phyloP scores from a whole-genome alignment of 208 protist genomes.

The Naegleria fowleri region DNA sequence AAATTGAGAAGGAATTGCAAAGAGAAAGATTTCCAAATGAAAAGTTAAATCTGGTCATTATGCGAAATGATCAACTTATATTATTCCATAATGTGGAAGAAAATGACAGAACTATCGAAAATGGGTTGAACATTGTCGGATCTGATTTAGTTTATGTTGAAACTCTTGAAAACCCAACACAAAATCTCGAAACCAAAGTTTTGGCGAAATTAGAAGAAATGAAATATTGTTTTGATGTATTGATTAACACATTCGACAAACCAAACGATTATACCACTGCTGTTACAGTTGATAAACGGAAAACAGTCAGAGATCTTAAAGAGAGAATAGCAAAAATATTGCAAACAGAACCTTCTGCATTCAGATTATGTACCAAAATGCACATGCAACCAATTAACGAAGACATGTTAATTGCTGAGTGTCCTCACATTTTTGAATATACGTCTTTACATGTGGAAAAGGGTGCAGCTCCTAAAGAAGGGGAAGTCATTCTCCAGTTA shows the following conservation, averaged over 20 bases:
- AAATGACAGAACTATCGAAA: neutral
- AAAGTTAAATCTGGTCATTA: neutral
- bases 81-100: neutral
- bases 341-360: neutral
- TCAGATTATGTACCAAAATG: neutral
- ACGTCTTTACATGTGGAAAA: neutral
- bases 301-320: neutral
- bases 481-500: neutral
- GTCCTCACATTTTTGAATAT: neutral
- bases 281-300: neutral
- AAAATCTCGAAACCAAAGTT: neutral
- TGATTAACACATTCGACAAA: neutral
- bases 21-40: neutral
- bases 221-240: neutral
- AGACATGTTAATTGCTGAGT: neutral
- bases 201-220: neutral
- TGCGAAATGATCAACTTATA: neutral
- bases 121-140: neutral
- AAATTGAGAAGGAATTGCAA: neutral
- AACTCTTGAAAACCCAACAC: neutral
- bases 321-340: neutral
- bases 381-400: neutral
- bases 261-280: neutral
- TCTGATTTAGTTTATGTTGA: neutral
- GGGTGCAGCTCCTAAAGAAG: neutral